Evolutionary conservation across 768 basidiomycete genomes (phyloP).

Genomic region (Calocera viscosa): DNA sequence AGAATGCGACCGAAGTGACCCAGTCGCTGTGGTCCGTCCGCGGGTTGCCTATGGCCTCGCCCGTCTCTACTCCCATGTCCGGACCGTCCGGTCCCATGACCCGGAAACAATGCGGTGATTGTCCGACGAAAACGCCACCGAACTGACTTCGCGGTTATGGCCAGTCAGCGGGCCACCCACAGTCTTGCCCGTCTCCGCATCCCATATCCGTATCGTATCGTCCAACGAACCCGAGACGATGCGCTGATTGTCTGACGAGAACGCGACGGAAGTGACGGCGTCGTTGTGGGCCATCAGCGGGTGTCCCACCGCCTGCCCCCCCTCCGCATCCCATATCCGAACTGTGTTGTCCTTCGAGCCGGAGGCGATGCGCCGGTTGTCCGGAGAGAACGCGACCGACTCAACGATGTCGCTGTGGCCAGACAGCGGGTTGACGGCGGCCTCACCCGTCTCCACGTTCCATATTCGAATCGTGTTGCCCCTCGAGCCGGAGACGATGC

Average conservation of each 20-base stretch:
- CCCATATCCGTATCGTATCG: constrained; percentile 8
- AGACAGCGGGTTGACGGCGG: not conserved
- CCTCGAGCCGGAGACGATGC: constrained; percentile 26
- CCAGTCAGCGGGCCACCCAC: not conserved
- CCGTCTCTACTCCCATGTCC: not conserved
- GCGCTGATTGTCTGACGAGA: not conserved
- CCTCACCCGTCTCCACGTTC: constrained; percentile 10
- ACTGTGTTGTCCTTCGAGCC: constrained; percentile 4
- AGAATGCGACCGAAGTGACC: not conserved
- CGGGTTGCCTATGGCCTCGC: not conserved
- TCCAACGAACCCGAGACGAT: constrained; percentile 9
- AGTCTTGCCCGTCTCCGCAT: not conserved
- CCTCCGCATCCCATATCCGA: not conserved
- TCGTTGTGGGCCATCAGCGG: not conserved
- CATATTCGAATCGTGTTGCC: constrained; percentile 13
- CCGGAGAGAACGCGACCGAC: constrained; percentile 11
- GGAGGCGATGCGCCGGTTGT: constrained; percentile 5
- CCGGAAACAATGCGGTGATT: not conserved
- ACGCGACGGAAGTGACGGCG: not conserved
- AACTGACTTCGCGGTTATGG: not conserved
- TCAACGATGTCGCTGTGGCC: constrained; percentile 9
- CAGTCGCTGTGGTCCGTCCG: not conserved
- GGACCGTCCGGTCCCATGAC: not conserved
- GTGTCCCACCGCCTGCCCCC: not conserved
- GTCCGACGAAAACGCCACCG: not conserved